Base-by-base conservation (phyloP, 1,284 basidiomycete genomes). In the Leccinum solheimii region DNA sequence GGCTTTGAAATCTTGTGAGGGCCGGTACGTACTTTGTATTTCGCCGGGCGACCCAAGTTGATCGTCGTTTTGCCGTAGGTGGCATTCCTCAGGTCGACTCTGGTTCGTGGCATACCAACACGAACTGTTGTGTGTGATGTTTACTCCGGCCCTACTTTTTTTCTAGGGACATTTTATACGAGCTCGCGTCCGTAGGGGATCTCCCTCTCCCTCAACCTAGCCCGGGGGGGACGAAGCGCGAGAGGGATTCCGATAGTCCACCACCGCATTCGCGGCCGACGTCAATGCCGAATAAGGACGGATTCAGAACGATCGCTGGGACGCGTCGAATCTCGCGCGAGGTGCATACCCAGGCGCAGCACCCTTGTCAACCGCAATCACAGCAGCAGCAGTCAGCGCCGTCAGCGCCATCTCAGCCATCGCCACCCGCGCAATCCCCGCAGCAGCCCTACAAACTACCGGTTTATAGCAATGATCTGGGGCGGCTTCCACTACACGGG, bases 131-230 rank as follows among this genome's bases (percentile, higher is more conserved):
- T 13, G 30, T 9, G 23, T 30, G 45, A 49, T 26, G 9, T 6
- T 43, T 10, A 55, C 26, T 23, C 6, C 7, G 26, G 27, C 3
- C 0, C 23, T 8, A 23, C 5, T 19, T 19, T 2, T 2, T 53
- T 56, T 19, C 2, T 60, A 88, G 86, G 83, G 87, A 90, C 65
- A 81, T 90, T 50, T 72, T 91, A 11, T 86, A 83, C 63, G 87
- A 90, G 65, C 77, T 91, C 1, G 87, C 87, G 2, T 85, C 80
- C 9, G 84, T 85, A 6, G 86, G 87, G 3, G 86, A 90, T 34
- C 77, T 90, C 2, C 86, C 87, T 0, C 75, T 90, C 1, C 84
- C 86, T 9, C 78, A 83, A 56, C 67, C 80, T 1, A 83, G 79
- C 48, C 81, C 75, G 3, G 67, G 78, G 0, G 79, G 70, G 59